Conservation (phyloP, 1,284 basidiomycete genomes). For the Moniliella sp. region DNA sequence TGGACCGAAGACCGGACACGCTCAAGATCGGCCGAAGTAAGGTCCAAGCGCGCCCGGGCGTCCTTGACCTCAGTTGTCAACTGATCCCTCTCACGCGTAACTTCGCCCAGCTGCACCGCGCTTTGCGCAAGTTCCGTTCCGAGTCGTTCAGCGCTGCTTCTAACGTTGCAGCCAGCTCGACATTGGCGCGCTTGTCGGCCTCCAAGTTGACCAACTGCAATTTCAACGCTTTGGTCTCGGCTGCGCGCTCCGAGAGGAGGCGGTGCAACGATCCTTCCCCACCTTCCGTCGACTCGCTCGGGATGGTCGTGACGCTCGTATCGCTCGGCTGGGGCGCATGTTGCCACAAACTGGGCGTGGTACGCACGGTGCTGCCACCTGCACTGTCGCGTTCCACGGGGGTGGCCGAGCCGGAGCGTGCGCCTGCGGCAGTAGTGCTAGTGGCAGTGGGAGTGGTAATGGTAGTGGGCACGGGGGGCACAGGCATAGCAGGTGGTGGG, state of each 20-base stretch:
- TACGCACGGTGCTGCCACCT: too few relatives aligned
- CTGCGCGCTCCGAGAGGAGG: conserved; percentile 52
- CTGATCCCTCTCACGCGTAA: conserved; percentile 21
- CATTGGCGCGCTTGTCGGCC: conserved; percentile 66
- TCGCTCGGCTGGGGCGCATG: too few relatives aligned
- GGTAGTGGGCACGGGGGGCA: too few relatives aligned
- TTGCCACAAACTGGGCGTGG: too few relatives aligned
- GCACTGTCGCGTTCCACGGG: conserved; percentile 28
- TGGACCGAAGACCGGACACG: conserved; percentile 14
- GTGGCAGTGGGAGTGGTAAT: too few relatives aligned
- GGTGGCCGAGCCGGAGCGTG: too few relatives aligned
- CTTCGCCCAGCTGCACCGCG: conserved; percentile 23
- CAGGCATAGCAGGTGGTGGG: too few relatives aligned
- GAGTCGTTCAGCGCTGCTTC: conserved; percentile 24
- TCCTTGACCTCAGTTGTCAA: conserved; percentile 13
- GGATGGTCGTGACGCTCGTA: too few relatives aligned
- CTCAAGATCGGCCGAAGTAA: conserved; percentile 19
- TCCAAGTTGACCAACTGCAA: conserved; percentile 76
- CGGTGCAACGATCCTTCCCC: too few relatives aligned
- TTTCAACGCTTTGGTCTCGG: conserved; percentile 64
- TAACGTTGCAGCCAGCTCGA: conserved; percentile 50
- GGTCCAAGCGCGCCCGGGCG: too few relatives aligned
- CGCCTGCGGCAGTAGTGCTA: too few relatives aligned
- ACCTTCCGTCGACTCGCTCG: too few relatives aligned
- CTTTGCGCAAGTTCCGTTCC: conserved; percentile 22